phyloP scores from a whole-genome alignment of 2,329 filamentous ascomycete species.

The Ceratocystis variospora region DNA sequence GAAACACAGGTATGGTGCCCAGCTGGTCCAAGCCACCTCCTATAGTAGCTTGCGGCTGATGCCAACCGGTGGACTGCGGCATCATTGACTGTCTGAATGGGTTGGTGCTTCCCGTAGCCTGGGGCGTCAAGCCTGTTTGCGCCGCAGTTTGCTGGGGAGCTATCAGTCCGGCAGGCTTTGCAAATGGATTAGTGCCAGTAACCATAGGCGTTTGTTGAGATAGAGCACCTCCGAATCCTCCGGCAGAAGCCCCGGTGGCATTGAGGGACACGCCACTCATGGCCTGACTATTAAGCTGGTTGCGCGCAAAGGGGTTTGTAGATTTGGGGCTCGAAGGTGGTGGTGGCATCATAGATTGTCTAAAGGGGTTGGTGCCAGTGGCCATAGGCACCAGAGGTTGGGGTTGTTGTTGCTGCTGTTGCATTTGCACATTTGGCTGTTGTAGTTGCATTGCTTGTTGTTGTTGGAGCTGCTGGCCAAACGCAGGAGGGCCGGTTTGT shows the following conservation, averaged over 20 bases:
- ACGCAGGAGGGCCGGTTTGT: conserved; percentile 5
- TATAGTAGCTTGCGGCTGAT: conserved; percentile 53
- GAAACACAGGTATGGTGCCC: conserved; percentile 72
- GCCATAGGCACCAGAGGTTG: conserved; percentile 26
- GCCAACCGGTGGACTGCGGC: conserved; percentile 81
- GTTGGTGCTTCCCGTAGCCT: conserved; percentile 80
- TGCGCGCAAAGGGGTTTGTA: conserved; percentile 77
- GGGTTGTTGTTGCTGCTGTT: conserved; percentile 27
- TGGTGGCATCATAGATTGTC: conserved; percentile 62
- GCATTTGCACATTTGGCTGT: conserved; percentile 24
- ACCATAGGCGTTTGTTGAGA: conserved; percentile 35
- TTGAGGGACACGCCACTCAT: conserved; percentile 15
- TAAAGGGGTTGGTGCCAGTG: conserved; percentile 69
- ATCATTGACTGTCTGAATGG: conserved; percentile 89
- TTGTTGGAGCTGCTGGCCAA: conserved; percentile 25
- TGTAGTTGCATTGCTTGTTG: conserved; percentile 24
- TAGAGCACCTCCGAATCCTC: conserved; percentile 19
- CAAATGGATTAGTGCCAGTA: conserved; percentile 47
- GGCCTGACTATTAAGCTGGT: conserved; percentile 21
- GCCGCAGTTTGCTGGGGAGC: conserved; percentile 31
- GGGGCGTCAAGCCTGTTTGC: conserved; percentile 47
- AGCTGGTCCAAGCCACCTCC: conserved; percentile 70
- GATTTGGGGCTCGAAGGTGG: conserved; percentile 48
- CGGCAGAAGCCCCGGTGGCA: conserved; percentile 1
- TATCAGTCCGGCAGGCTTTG: conserved; percentile 31